Conservation (phyloP, 306 rosid species). For the Prosopis cineraria region DNA sequence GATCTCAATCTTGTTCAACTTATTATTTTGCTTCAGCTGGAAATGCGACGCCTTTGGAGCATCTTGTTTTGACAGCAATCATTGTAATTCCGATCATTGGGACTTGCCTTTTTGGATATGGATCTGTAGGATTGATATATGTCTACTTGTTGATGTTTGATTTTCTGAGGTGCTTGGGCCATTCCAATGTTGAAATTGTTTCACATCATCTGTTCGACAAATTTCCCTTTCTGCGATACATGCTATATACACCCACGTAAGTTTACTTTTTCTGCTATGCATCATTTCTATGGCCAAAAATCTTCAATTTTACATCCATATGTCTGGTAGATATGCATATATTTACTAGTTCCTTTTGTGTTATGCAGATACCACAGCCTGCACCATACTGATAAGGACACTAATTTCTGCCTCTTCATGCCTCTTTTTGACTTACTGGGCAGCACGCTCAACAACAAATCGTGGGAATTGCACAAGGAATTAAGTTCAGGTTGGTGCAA, state of each 20-base stretch:
- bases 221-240: constrained; percentile 59
- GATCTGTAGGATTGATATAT: constrained; percentile 56
- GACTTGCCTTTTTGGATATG: constrained; percentile 61
- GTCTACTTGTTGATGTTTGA: constrained; percentile 63
- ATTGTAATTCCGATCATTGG: constrained; percentile 74
- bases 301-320: neutral
- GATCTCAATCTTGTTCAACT: neutral
- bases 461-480: constrained; percentile 71
- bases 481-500: constrained; percentile 38
- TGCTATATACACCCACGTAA: constrained; percentile 85
- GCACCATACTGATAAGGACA: constrained; percentile 69
- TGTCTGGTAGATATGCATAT: neutral
- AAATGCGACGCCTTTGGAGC: constrained; percentile 67
- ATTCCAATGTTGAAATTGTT: constrained; percentile 72
- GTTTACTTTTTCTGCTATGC: constrained; percentile 17
- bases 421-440: constrained; percentile 82
- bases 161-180: constrained; percentile 79
- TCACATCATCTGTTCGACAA: constrained; percentile 54
- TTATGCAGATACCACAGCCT: constrained; percentile 70
- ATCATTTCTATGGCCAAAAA: neutral
- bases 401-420: constrained; percentile 91
- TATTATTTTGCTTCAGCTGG: constrained; percentile 52
- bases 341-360: neutral
- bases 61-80: constrained; percentile 47
- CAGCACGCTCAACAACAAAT: constrained; percentile 53